Conservation (phyloP, 129 eudicot genomes). For the Daucus carota region DH1_v3.0 NC_030384.2:35247001-35247500, state of each 20-base stretch:
- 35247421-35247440: background rate
- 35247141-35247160: too few relatives aligned
- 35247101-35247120: background rate
- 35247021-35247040: background rate
- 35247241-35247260: too few relatives aligned
- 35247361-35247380: background rate
- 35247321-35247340: background rate
- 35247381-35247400: background rate
- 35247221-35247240: background rate
- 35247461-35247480: too few relatives aligned
- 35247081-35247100: background rate
- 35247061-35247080: background rate
- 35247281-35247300: background rate
- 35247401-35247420: background rate
- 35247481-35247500: too few relatives aligned
- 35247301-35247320: background rate
- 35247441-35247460: too few relatives aligned
- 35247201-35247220: background rate
- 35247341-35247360: background rate
- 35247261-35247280: background rate
- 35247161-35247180: background rate
- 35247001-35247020: too few relatives aligned
- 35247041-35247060: background rate
- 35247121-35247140: background rate
- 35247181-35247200: background rate